A percentile compares a stretch with the other conserved stretches of the same genome.
These are phyloP conservation scores for Lentinula lateritia DNA, from an alignment of 768 basidiomycete genomes.

Conservation along the genomic window DNA sequence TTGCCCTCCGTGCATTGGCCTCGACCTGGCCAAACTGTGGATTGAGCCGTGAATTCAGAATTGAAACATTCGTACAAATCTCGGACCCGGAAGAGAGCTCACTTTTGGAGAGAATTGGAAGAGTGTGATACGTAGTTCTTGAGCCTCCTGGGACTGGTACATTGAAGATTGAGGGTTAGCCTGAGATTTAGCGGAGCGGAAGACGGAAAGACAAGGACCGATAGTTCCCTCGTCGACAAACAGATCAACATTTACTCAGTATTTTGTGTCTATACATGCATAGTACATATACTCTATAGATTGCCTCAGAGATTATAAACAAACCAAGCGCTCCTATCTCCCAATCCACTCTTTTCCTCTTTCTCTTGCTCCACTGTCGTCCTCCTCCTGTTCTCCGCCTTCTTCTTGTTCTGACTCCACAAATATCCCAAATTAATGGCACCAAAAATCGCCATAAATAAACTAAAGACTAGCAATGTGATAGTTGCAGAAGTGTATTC, in stretches of 20 bases:
- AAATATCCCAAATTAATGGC: slow-evolving; percentile 19
- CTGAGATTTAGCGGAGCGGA: no score
- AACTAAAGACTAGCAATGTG: slow-evolving; percentile 9
- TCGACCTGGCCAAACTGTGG: slow-evolving; percentile 65
- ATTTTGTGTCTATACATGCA: no score
- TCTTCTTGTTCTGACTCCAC: slow-evolving; percentile 17
- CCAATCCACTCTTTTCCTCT: slow-evolving; percentile 16
- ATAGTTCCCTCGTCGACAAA: no score
- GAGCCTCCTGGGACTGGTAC: no score
- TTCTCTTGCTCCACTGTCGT: slow-evolving; percentile 9
- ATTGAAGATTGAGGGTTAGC: no score
- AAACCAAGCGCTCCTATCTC: slow-evolving; percentile 26
- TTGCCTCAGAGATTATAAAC: slow-evolving; percentile 20
- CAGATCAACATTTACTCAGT: no score
- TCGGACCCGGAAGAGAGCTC: neutral
- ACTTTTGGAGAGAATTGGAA: slow-evolving; percentile 58
- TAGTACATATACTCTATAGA: no score
- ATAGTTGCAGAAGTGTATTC: slow-evolving; percentile 16
- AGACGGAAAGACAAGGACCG: no score
- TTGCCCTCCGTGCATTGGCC: slow-evolving; percentile 62
- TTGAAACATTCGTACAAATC: no score
- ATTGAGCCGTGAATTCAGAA: no score
- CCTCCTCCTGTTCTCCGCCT: slow-evolving; percentile 16
- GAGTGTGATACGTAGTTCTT: slow-evolving; percentile 44
- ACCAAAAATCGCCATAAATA: slow-evolving; percentile 16